Conservation (phyloP, 257 asterid genomes). For the Solanum chiquidenum region DNA sequence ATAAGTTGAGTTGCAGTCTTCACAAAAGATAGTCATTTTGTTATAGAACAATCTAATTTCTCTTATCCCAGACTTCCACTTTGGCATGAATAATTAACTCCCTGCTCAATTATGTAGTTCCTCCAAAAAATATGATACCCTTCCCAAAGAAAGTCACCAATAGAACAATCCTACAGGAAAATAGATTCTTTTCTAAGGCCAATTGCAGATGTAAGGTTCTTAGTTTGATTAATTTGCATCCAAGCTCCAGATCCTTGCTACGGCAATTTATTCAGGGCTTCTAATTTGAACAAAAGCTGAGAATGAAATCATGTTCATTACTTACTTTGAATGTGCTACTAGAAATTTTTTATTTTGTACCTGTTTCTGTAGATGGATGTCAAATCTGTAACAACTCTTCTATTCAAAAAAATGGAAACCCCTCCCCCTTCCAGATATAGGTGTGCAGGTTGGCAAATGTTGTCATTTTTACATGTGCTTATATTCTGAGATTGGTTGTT, state of each 20-base stretch:
- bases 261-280: neutral
- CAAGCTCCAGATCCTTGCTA: neutral
- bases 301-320: neutral
- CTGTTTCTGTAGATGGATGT: neutral
- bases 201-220: neutral
- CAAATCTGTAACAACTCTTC: neutral
- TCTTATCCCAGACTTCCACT: neutral
- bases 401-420: neutral
- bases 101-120: neutral
- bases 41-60: neutral
- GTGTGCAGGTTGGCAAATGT: neutral
- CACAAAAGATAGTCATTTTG: neutral
- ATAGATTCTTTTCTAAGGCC: neutral
- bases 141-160: neutral
- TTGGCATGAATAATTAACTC: neutral
- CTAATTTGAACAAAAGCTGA: neutral
- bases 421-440: neutral
- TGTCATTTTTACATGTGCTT: neutral
- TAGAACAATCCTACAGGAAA: neutral
- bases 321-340: neutral
- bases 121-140: neutral
- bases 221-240: neutral
- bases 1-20: neutral
- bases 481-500: slow-evolving; percentile 15
- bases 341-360: neutral